phyloP scores from a whole-genome alignment of 352 stramenopile genomes.

The Globisporangium paroecandrum region DNA sequence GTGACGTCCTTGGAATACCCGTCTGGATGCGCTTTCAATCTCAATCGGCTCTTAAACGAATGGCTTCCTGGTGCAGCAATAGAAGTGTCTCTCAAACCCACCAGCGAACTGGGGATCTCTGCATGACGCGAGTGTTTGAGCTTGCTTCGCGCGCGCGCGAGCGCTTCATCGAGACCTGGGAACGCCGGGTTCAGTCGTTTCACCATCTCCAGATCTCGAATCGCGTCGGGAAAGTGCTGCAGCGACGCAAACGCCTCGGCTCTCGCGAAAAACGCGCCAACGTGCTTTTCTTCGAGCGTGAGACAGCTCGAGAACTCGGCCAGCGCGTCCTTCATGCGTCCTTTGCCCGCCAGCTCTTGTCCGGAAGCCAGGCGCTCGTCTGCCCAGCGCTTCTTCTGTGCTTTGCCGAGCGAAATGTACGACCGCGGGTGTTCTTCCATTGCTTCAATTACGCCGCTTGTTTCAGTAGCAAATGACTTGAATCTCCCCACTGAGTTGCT shows the following conservation, averaged over 20 bases:
- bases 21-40: background rate
- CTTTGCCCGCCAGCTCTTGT: conserved; percentile 23
- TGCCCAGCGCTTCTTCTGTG: conserved; percentile 39
- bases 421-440: conserved; percentile 24
- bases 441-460: background rate
- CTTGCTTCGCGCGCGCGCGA: conserved; percentile 23
- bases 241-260: conserved; percentile 21
- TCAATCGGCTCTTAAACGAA: background rate
- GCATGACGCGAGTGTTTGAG: conserved; percentile 22
- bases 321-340: conserved; percentile 28
- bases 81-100: background rate
- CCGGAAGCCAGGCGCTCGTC: conserved; percentile 27
- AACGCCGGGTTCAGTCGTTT: conserved; percentile 20
- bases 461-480: conserved; percentile 18
- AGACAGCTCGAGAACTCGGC: conserved; percentile 37
- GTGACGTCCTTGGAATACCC: background rate
- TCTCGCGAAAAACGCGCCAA: conserved; percentile 18
- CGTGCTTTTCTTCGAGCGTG: conserved; percentile 29
- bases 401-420: conserved; percentile 25
- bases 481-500: background rate
- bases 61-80: background rate
- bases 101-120: conserved; percentile 3
- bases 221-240: conserved; percentile 33
- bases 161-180: conserved; percentile 10
- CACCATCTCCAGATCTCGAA: conserved; percentile 33